phyloP scores from a whole-genome alignment of 2,329 filamentous ascomycete species.

The Phaeosphaeriaceae sp. region DNA sequence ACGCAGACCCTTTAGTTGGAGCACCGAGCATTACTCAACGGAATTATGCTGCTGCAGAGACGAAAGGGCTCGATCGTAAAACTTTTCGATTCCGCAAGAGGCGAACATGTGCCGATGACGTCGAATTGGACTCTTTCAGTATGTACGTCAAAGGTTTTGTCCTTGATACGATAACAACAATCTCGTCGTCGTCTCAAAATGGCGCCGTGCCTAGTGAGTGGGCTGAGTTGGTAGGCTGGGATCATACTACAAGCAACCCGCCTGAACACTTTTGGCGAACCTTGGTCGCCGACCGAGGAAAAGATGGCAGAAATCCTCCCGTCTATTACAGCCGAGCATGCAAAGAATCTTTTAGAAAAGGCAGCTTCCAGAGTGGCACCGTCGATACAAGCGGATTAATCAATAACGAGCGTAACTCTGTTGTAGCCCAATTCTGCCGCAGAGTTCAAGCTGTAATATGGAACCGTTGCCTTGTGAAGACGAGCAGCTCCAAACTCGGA shows the following conservation, averaged over 20 bases:
- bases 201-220: conserved; percentile 24
- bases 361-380: conserved; percentile 2
- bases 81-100: conserved; percentile 32
- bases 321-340: conserved; percentile 26
- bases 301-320: conserved; percentile 20
- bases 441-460: conserved; percentile 26
- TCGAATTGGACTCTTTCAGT: conserved; percentile 36
- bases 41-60: conserved; percentile 42
- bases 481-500: conserved; percentile 13
- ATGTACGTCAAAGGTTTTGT: conserved; percentile 43
- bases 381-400: conserved; percentile 21
- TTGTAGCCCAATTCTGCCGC: conserved; percentile 25
- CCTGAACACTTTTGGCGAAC: conserved; percentile 25
- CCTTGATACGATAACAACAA: conserved; percentile 23
- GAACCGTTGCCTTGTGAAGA: conserved; percentile 26
- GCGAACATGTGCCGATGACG: background rate
- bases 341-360: conserved; percentile 17
- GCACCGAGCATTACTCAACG: conserved; percentile 25
- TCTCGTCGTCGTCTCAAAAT: conserved; percentile 13
- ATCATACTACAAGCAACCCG: background rate
- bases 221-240: conserved; percentile 10
- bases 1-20: conserved; percentile 48
- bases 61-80: conserved; percentile 21
- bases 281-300: conserved; percentile 19
- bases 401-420: conserved; percentile 18